Base-by-base conservation (phyloP, 2,329 filamentous ascomycete species). In the Colletotrichum sojae region DNA sequence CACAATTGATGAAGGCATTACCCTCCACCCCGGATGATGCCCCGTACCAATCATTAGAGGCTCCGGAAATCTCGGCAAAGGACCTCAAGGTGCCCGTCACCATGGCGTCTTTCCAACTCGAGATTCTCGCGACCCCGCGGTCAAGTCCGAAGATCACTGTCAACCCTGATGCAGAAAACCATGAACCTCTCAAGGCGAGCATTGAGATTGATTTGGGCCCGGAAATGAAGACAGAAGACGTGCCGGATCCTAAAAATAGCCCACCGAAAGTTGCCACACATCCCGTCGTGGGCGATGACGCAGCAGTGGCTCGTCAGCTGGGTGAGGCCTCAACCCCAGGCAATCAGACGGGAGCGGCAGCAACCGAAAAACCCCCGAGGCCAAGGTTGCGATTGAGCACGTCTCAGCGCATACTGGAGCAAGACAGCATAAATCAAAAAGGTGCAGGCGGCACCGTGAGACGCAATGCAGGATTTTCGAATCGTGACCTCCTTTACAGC, bases 1-100 rank as follows among this genome's bases (percentile, higher is more conserved):
- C 85, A 6, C 81, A 82, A 48, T 76, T 88, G 15, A 87, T 87
- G 84, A 88, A 88, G 73, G 81, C 83, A 22, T 72, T 88, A 49
- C 86, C 86, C 15, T 78, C 83, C 15, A 71, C 87, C 8, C 85
- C 85, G 4, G 75, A 75, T 5, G 76, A 78, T 40, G 67, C 67
- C 12, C 9, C 12, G 1, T 10, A 6, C n/a, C 27, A 10, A 18
- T 27, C 25, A 5, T 57, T 25, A 48, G n/a, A 45, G 4, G 22
- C 16, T 6, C 48, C 48, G 6, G 52, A 64, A 12, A 8, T 53
- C 16, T 52, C 40, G 6, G 43, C 13, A 8, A 67, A 71, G 13
- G 62, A 63, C 51, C 45, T 51, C 55, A 16, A 18, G 45, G 20
- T 45, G 61, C 71, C 13, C 64, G 70, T 25, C 18, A 64, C 40